Conservation (phyloP, 2,329 filamentous ascomycete species). For the Penicillium psychrosexuale region DNA sequence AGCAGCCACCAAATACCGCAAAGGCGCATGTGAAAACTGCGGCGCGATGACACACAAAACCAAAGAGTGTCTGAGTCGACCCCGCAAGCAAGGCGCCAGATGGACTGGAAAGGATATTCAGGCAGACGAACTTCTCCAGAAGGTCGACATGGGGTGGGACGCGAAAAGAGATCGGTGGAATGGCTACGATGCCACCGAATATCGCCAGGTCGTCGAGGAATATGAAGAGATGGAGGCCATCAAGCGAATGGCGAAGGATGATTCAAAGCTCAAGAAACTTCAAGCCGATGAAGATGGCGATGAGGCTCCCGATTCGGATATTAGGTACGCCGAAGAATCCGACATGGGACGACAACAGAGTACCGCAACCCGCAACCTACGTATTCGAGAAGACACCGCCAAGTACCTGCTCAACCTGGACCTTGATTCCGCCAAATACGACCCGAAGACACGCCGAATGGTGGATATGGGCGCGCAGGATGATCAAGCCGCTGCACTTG, state of each 20-base stretch:
- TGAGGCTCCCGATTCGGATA: slow-evolving; percentile 44
- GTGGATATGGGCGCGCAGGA: slow-evolving; percentile 77
- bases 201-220: slow-evolving; percentile 80
- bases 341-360: slow-evolving; percentile 95
- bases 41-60: slow-evolving; percentile 94
- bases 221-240: slow-evolving; percentile 83
- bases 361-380: slow-evolving; percentile 83
- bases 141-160: slow-evolving; percentile 89
- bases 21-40: slow-evolving; percentile 98
- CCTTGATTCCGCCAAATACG: slow-evolving; percentile 93
- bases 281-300: slow-evolving; percentile 57
- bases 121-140: slow-evolving; percentile 82
- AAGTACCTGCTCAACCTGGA: slow-evolving; percentile 96
- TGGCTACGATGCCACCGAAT: slow-evolving; percentile 89
- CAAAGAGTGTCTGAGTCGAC: slow-evolving; percentile 87
- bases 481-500: slow-evolving; percentile 75
- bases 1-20: slow-evolving; percentile 92
- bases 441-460: slow-evolving; percentile 91
- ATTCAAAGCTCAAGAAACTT: slow-evolving; percentile 50
- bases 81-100: slow-evolving; percentile 82
- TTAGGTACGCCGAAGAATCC: slow-evolving; percentile 83
- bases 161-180: slow-evolving; percentile 98
- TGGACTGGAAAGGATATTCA: slow-evolving; percentile 93
- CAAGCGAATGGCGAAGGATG: slow-evolving; percentile 53
- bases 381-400: slow-evolving; percentile 92